Percentiles rank a stretch among this genome's conserved stretches.
phyloP scores from a whole-genome alignment of 2,329 filamentous ascomycete species.

The Colletotrichum sp. region DNA sequence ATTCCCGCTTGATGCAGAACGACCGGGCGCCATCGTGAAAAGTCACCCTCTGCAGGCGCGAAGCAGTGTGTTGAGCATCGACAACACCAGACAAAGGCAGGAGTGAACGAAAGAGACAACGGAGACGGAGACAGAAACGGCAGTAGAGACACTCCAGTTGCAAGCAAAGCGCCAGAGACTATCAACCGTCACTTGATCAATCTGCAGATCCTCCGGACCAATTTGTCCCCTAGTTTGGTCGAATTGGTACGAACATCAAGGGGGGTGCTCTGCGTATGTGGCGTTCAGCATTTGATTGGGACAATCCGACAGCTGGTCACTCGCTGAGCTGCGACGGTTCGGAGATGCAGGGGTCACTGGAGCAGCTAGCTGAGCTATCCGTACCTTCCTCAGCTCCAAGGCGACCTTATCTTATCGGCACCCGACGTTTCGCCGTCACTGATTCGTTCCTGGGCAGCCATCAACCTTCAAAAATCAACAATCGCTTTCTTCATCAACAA shows the following conservation, averaged over 20 bases:
- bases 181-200: slow-evolving; percentile 13
- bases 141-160: not conserved
- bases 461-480: not conserved
- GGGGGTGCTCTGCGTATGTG: not conserved
- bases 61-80: slow-evolving; percentile 43
- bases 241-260: not conserved
- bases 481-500: not conserved
- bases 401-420: slow-evolving; percentile 7
- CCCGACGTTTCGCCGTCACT: slow-evolving; percentile 2
- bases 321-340: not conserved
- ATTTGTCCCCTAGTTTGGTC: not conserved
- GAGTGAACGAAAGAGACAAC: not conserved
- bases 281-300: not conserved
- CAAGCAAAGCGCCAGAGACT: not conserved
- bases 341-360: not conserved
- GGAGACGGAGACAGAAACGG: not conserved
- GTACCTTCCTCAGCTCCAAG: not conserved
- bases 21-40: slow-evolving; percentile 42
- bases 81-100: not conserved
- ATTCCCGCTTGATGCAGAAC: slow-evolving; percentile 18
- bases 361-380: not conserved
- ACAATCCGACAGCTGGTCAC: not conserved
- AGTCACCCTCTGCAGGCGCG: slow-evolving; percentile 49
- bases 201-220: not conserved
- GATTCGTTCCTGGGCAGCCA: not conserved